phyloP scores from a whole-genome alignment of 495 filamentous ascomycete genomes.

The Aspergillus sclerotioniger region DNA sequence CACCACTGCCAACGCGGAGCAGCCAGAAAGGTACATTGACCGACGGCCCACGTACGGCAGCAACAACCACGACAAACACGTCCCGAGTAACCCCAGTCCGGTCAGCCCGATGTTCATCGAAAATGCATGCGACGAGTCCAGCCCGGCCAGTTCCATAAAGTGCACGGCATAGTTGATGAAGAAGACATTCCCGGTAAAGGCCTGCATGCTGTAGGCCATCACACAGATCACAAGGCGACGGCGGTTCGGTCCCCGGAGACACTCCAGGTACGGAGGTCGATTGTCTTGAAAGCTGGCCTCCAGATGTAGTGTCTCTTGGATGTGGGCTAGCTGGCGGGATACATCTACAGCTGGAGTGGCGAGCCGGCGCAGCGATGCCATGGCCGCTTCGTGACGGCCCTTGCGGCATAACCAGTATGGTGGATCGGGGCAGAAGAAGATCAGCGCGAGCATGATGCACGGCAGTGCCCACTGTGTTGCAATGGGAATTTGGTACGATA shows the following conservation, averaged over 20 bases:
- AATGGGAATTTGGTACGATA: constrained; percentile 39
- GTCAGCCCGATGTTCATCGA: constrained; percentile 65
- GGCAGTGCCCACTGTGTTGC: constrained; percentile 37
- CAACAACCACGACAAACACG: constrained; percentile 63
- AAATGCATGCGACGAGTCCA: constrained; percentile 55
- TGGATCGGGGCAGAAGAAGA: constrained; percentile 49
- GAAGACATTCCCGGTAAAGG: constrained; percentile 30
- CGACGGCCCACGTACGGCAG: constrained; percentile 57
- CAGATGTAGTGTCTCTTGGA: constrained; percentile 33
- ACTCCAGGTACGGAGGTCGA: constrained; percentile 38
- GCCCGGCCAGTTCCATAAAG: constrained; percentile 60
- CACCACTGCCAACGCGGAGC: constrained; percentile 46
- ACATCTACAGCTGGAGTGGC: constrained; percentile 21
- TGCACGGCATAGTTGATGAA: constrained; percentile 37
- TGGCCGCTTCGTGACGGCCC: constrained; percentile 40
- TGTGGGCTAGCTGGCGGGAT: constrained; percentile 27
- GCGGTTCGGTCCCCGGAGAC: constrained; percentile 44
- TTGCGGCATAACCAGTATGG: constrained; percentile 50
- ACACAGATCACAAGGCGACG: constrained; percentile 47
- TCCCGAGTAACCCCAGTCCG: constrained; percentile 62
- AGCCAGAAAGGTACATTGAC: constrained; percentile 52
- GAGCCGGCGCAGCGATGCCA: constrained; percentile 34
- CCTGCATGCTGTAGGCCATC: constrained; percentile 51
- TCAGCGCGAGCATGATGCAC: constrained; percentile 30
- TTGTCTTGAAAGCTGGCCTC: constrained; percentile 44